Percentiles rank a stretch among this genome's conserved stretches.
Conservation (phyloP, 1,139 yeast species). For the Yamadazyma oceani region DNA sequence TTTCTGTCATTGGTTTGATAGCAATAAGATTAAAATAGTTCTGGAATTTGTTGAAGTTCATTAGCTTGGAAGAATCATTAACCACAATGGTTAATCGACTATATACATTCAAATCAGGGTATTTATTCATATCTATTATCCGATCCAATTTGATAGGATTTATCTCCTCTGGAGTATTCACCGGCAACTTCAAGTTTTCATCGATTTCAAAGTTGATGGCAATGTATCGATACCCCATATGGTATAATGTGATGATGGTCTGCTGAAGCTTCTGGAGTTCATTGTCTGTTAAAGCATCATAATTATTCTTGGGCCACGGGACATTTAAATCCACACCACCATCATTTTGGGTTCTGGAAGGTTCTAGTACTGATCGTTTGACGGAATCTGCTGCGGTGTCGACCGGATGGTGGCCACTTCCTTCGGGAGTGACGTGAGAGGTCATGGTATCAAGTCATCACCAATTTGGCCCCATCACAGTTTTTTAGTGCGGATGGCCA, state of each 20-base stretch:
- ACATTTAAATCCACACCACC: conserved; percentile 62
- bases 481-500: conserved; percentile 12
- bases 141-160: conserved; percentile 38
- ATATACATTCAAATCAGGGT: conserved; percentile 51
- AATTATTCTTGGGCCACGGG: conserved; percentile 70
- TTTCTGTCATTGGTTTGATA: conserved; percentile 77
- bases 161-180: conserved; percentile 29
- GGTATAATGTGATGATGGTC: conserved; percentile 54
- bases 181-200: conserved; percentile 60
- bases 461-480: no score
- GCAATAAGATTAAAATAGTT: conserved; percentile 77
- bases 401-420: no score
- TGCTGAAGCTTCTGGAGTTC: conserved; percentile 48
- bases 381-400: no score
- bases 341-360: not conserved
- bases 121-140: conserved; percentile 18
- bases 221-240: conserved; percentile 69
- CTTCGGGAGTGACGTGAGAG: no score
- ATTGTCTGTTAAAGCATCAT: conserved; percentile 36
- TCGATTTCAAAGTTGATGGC: conserved; percentile 68
- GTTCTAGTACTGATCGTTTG: not conserved
- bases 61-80: conserved; percentile 77
- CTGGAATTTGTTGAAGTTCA: conserved; percentile 62
- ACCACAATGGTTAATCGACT: conserved; percentile 74
- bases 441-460: no score